Conservation (phyloP, 305 asterid species). For the Solanum hybrid region DNA sequence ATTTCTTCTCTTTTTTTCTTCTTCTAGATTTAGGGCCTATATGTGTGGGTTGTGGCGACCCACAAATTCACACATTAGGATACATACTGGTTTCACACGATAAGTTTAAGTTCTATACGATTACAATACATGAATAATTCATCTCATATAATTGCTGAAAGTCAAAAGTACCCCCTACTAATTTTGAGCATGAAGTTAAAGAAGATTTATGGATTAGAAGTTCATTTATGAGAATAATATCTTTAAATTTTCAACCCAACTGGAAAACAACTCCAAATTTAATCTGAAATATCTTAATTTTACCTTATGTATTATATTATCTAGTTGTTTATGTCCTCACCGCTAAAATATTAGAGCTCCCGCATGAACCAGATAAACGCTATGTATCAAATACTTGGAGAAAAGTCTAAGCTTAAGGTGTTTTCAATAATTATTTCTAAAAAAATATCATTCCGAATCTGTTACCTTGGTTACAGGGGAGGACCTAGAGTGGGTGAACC, state of each 20-base stretch:
- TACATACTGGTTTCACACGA: not conserved
- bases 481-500: too few relatives aligned
- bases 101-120: not conserved
- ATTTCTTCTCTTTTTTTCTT: not conserved
- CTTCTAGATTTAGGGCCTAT: not conserved
- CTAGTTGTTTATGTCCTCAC: not conserved
- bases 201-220: not conserved
- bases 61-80: not conserved
- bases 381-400: not conserved
- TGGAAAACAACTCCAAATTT: not conserved
- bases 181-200: not conserved
- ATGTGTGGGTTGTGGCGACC: not conserved
- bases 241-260: not conserved
- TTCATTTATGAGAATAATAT: not conserved
- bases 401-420: too few relatives aligned
- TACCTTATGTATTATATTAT: not conserved
- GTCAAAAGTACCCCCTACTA: not conserved
- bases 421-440: not conserved
- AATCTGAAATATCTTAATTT: not conserved
- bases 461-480: not conserved
- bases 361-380: not conserved
- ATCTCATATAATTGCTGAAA: not conserved
- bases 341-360: not conserved
- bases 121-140: not conserved
- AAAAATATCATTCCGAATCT: not conserved